These are phyloP conservation scores for Nemania sp. DNA, from an alignment of 2,329 filamentous ascomycete genomes.

Conservation along the genomic window DNA sequence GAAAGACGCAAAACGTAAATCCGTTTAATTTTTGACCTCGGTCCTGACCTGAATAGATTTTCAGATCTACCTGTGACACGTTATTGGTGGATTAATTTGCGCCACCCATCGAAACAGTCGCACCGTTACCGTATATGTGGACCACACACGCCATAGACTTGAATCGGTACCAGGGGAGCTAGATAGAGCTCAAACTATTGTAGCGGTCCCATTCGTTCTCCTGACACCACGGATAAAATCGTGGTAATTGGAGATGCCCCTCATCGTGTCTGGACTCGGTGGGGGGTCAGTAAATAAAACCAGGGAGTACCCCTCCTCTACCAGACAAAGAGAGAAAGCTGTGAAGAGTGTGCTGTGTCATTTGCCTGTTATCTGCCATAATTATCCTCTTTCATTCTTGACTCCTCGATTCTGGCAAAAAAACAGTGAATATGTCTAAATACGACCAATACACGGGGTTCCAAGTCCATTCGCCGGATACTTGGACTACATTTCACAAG, in stretches of 20 bases:
- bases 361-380: background rate
- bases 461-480: conserved; percentile 58
- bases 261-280: conserved; percentile 14
- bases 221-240: conserved; percentile 17
- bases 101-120: conserved; percentile 26
- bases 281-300: conserved; percentile 21
- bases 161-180: background rate
- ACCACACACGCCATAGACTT: background rate
- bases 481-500: conserved; percentile 66
- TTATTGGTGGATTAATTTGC: conserved; percentile 45
- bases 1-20: background rate
- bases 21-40: conserved; percentile 19
- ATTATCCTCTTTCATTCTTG: background rate
- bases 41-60: background rate
- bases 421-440: conserved; percentile 49
- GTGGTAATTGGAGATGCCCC: conserved; percentile 13
- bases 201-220: background rate
- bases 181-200: conserved; percentile 2
- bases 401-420: background rate
- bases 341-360: conserved; percentile 2
- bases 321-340: conserved; percentile 1
- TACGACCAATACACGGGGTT: conserved; percentile 65
- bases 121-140: conserved; percentile 14
- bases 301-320: conserved; percentile 18
- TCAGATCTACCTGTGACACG: conserved; percentile 7